These are phyloP conservation scores for Rhodotorula sphaerocarpa DNA, from an alignment of 768 basidiomycete species.

Conservation along the genomic window DNA sequence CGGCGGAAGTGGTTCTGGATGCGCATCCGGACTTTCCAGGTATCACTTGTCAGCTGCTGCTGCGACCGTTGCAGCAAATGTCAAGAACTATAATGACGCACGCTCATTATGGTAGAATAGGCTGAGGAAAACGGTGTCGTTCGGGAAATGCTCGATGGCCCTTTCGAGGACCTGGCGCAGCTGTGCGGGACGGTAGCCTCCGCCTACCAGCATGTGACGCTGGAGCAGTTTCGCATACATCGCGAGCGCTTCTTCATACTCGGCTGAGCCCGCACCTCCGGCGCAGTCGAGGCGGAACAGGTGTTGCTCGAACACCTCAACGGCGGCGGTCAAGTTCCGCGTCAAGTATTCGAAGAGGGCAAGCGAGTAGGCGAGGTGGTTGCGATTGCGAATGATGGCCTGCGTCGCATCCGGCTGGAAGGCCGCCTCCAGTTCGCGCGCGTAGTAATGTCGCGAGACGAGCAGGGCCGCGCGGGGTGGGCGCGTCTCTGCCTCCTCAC, in stretches of 20 bases:
- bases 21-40: conserved; percentile 35
- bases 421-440: conserved; percentile 14
- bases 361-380: conserved; percentile 30
- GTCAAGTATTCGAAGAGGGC: conserved; percentile 39
- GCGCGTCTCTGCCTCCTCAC: not conserved
- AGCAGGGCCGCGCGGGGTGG: conserved; percentile 21
- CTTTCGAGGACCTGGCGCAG: conserved; percentile 41
- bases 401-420: conserved; percentile 23
- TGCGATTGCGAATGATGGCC: conserved; percentile 15
- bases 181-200: conserved; percentile 37
- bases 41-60: not conserved
- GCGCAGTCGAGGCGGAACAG: conserved; percentile 28
- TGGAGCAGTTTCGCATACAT: conserved; percentile 40
- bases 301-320: conserved; percentile 34
- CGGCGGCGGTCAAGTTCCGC: conserved; percentile 36
- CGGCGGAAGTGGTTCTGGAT: conserved; percentile 44
- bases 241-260: conserved; percentile 42
- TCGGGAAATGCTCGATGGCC: conserved; percentile 42
- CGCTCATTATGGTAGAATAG: conserved; percentile 43
- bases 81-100: not conserved
- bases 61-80: not conserved
- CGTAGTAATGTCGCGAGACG: conserved; percentile 23
- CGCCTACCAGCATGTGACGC: conserved; percentile 34
- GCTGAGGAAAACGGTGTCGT: conserved; percentile 44
- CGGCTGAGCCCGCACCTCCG: conserved; percentile 24